These are phyloP conservation scores for Hypoxylon sp. DNA, from an alignment of 2,329 filamentous ascomycete species.

Conservation along the genomic window DNA sequence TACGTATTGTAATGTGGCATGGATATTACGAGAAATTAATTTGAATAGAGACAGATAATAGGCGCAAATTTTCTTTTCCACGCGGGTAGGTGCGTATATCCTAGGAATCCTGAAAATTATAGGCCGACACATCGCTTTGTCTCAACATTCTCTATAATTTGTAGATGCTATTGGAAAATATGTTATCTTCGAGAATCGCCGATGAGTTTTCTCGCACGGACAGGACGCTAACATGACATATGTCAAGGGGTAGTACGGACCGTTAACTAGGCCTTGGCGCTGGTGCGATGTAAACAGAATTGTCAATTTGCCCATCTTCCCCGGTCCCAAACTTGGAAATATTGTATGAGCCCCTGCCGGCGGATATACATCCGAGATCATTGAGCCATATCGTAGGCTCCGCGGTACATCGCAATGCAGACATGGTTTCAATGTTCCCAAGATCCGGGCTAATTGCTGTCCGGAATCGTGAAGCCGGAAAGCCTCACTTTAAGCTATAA, in stretches of 20 bases:
- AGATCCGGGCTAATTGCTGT: constrained; percentile 12
- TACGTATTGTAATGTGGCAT: constrained; percentile 20
- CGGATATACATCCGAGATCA: constrained; percentile 34
- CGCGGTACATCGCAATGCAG: constrained; percentile 20
- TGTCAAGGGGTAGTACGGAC: constrained; percentile 18
- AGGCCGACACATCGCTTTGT: neutral
- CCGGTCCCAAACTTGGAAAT: constrained; percentile 9
- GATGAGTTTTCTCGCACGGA: constrained; percentile 22
- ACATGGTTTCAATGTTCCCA: constrained; percentile 26
- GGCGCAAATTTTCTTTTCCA: neutral
- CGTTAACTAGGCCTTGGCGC: constrained; percentile 21
- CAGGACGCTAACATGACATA: constrained; percentile 13
- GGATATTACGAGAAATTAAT: constrained; percentile 12
- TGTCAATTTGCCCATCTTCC: constrained; percentile 14
- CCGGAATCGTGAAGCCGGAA: constrained; percentile 16
- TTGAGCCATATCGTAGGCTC: constrained; percentile 18
- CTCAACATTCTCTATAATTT: constrained; percentile 1
- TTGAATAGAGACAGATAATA: constrained; percentile 3
- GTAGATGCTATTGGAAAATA: constrained; percentile 5
- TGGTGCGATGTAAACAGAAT: constrained; percentile 25
- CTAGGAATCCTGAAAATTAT: neutral
- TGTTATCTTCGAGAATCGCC: constrained; percentile 10
- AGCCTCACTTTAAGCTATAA: neutral
- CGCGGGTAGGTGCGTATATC: neutral
- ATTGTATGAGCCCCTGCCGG: constrained; percentile 14